Evolutionary conservation across 805 yeast species (phyloP), one percentile per base, ranked within the genome.

Genomic region (Yamadazyma ubonensis): DNA sequence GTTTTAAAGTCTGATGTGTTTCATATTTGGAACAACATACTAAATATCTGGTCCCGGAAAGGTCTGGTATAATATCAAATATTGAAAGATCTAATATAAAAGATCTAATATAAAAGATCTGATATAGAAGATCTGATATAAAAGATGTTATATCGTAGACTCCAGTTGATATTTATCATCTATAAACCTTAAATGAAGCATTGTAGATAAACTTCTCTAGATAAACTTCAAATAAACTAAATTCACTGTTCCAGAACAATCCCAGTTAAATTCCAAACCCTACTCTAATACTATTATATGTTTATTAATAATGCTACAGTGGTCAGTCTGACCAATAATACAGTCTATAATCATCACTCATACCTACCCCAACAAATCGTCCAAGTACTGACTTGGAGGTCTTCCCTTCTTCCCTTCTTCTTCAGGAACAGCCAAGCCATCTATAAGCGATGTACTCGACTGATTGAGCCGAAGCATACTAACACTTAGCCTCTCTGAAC

Each of bases 301-400:
- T 23, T 10, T 23, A 23, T 23, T 23, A 23, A 23, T 23, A 23
- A 23, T 23, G 26, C 26, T 23, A 23, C 26, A 23, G 7, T 10
- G 7, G n/a, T 3, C n/a, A 23, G 8, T 4, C n/a, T 4, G n/a
- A 23, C 26, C 8, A 23, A 23, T 23, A 10, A 12, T 10, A 4
- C n/a, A 10, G 25, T 27, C 30, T 27, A n/a, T 27, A 27, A 12
- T 15, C 30, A 31, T 31, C 34, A n/a, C 26, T 20, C 26, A 5
- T n/a, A 7, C 27, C n/a, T 12, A 23, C 42, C 68, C 62, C 15
- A 76, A 57, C 44, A 76, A 47, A 38, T 71, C 66, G 16, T 76
- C 79, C 49, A 76, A 55, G 39, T 64, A 62, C 27, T 67, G 70
- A 49, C 79, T 73, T 30, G 81, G 80, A 4, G 44, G 49, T 22